Conservation (phyloP, 2,329 filamentous ascomycete genomes). For the Ophiostoma fasciatum region DNA sequence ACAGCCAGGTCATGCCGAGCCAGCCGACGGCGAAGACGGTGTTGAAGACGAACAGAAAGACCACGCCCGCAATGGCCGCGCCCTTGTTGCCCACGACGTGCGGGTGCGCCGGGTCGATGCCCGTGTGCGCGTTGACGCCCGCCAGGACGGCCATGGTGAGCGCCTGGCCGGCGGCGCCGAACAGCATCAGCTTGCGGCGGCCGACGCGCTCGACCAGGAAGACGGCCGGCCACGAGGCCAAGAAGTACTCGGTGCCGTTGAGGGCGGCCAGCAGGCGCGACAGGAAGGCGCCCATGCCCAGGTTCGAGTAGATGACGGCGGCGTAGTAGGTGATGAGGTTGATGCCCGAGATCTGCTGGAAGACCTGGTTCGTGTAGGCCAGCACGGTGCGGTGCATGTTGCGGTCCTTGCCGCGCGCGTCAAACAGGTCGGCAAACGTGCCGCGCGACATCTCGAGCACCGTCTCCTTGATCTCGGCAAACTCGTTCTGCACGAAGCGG, state of each 20-base stretch:
- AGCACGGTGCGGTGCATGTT: conserved; percentile 13
- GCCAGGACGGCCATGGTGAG: conserved; percentile 36
- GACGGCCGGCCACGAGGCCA: conserved; percentile 9
- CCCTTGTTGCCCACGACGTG: no score
- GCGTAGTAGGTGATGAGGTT: conserved; percentile 13
- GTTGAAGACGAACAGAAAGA: conserved; percentile 36
- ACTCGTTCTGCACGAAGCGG: no score
- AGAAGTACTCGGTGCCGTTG: conserved; percentile 12
- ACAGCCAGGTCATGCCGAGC: conserved; percentile 43
- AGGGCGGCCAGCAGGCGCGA: conserved; percentile 11
- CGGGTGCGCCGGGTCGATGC: no score
- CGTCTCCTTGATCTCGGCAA: no score
- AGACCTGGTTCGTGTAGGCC: conserved; percentile 12
- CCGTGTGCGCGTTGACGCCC: conserved; percentile 22
- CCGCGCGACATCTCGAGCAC: no score
- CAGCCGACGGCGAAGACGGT: conserved; percentile 37
- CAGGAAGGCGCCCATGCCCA: conserved; percentile 10
- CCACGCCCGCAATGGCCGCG: conserved; percentile 12
- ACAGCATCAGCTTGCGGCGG: conserved; percentile 15
- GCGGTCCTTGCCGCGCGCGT: conserved; percentile 10
- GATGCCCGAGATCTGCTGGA: conserved; percentile 28
- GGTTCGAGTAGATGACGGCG: conserved; percentile 11
- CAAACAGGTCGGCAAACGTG: conserved; percentile 12
- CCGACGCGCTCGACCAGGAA: conserved; percentile 13
- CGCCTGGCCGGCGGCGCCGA: conserved; percentile 41